Evolutionary conservation across 352 stramenopile genomes (phyloP).

Genomic region (Phytopythium chamaehyphon): DNA sequence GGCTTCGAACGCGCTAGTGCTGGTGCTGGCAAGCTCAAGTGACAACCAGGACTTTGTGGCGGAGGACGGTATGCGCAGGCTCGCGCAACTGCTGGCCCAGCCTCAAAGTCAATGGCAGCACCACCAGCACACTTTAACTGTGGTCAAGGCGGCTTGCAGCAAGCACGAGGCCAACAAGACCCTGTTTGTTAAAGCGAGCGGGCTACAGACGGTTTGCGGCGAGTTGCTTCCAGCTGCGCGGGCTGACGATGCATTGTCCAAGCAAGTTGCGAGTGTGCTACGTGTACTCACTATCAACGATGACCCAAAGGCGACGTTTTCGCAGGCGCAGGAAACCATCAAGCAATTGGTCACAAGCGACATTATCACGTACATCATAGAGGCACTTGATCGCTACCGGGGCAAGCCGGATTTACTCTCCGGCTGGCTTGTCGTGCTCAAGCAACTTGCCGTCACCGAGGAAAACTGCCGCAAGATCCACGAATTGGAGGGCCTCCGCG

Average conservation of each 20-base stretch:
- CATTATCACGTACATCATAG: constrained; percentile 47
- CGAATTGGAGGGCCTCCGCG: constrained; percentile 44
- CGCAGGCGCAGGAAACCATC: constrained; percentile 65
- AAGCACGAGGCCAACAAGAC: constrained; percentile 75
- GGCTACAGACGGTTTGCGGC: constrained; percentile 31
- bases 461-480: constrained; percentile 72
- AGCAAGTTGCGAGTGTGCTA: constrained; percentile 44
- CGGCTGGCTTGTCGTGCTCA: constrained; percentile 65
- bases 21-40: constrained; percentile 36
- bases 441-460: constrained; percentile 74
- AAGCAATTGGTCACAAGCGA: constrained; percentile 51
- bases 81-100: constrained; percentile 18
- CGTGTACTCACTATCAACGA: constrained; percentile 70
- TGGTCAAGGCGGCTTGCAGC: constrained; percentile 36
- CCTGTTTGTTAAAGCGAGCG: constrained; percentile 47
- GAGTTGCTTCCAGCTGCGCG: constrained; percentile 8
- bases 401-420: constrained; percentile 44
- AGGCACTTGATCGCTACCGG: constrained; percentile 21
- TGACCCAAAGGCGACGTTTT: constrained; percentile 59
- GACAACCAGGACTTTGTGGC: constrained; percentile 72
- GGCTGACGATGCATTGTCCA: constrained; percentile 23
- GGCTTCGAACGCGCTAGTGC: constrained; percentile 18
- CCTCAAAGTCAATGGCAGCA: constrained; percentile 8
- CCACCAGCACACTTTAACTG: constrained; percentile 20
- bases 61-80: constrained; percentile 26